Evolutionary conservation across 352 stramenopile species (phyloP), one percentile per base, ranked within the genome.

Genomic region (Phytophthora quininea): DNA sequence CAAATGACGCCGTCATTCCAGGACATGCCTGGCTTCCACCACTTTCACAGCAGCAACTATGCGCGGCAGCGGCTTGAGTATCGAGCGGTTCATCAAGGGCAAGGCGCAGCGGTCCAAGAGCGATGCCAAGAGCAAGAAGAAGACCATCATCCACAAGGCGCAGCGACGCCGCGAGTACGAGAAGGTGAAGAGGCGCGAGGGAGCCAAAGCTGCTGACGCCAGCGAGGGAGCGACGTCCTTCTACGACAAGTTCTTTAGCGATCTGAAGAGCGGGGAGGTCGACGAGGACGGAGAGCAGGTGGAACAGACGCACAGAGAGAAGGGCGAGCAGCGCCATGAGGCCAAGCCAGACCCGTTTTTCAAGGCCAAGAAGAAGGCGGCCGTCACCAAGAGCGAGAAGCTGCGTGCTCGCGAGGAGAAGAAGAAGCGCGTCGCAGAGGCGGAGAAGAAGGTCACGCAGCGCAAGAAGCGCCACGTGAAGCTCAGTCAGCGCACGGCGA

Each of bases 391-490:
- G 40, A 59, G 76, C 32, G 82, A 93, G 67, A 80, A 82, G 43
- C 60, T 89, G 49, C 64, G 63, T 5, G 57, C 52, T 48, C 61
- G 69, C 1, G 69, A 82, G 38, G 82, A 86, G 35, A 86, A 85
- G 31, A 62, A 87, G 56, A 66, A 90, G 59, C 82, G 85, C 37
- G 56, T 80, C 5, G 67, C 67, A 12, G 69, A 79, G n/a, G 64
- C 74, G 10, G 84, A 93, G 56, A 86, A 91, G 69, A 94, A 93
- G 64, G 62, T 93, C n/a, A 85, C 64, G 11, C 69, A 84, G 54
- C 86, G 88, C 62, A 96, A 96, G 76, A 96, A 96, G 74, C 86
- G 88, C 54, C 88, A 96, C 62, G 88, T 94, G 47, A 96, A 93
- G 67, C 64, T 96, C 54, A 93, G 84, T 52, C 75, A 93, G 66